These are phyloP conservation scores for Pleurotus sapidus DNA, from an alignment of 768 basidiomycete genomes.

Conservation along the genomic window DNA sequence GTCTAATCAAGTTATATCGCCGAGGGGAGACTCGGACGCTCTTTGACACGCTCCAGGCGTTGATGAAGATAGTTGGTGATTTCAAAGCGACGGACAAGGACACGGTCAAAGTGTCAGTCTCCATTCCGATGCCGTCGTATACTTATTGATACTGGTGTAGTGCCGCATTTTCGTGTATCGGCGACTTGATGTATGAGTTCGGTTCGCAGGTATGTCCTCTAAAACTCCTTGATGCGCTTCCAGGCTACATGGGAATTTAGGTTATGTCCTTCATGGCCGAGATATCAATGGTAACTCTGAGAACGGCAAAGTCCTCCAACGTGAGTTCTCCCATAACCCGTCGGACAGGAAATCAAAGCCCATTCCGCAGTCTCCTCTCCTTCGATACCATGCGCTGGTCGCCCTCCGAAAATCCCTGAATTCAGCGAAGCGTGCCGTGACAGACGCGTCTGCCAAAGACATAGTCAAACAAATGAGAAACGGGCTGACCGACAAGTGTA, in stretches of 20 bases:
- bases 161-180: slow-evolving; percentile 82
- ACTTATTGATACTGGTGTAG: slow-evolving; percentile 32
- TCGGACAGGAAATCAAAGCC: slow-evolving; percentile 7
- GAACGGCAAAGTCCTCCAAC: slow-evolving; percentile 67
- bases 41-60: slow-evolving; percentile 81
- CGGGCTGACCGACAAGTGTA: slow-evolving; percentile 75
- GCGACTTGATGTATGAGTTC: slow-evolving; percentile 82
- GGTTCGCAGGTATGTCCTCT: slow-evolving; percentile 70
- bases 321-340: slow-evolving; percentile 30
- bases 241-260: slow-evolving; percentile 33
- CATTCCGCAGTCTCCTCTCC: slow-evolving; percentile 60
- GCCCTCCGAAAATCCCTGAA: slow-evolving; percentile 78
- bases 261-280: slow-evolving; percentile 96
- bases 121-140: neutral
- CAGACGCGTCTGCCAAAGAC: slow-evolving; percentile 77
- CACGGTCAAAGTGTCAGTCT: slow-evolving; percentile 59
- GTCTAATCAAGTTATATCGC: slow-evolving; percentile 69
- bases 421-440: slow-evolving; percentile 80
- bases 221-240: neutral
- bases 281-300: slow-evolving; percentile 63
- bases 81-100: slow-evolving; percentile 65
- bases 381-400: slow-evolving; percentile 77
- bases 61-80: slow-evolving; percentile 76
- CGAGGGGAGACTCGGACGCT: slow-evolving; percentile 81
- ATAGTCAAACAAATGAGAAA: slow-evolving; percentile 79